Evolutionary conservation across 441 rosid genomes (phyloP), one percentile per base, ranked within the genome.

Genomic region (Adansonia grandidieri): DNA sequence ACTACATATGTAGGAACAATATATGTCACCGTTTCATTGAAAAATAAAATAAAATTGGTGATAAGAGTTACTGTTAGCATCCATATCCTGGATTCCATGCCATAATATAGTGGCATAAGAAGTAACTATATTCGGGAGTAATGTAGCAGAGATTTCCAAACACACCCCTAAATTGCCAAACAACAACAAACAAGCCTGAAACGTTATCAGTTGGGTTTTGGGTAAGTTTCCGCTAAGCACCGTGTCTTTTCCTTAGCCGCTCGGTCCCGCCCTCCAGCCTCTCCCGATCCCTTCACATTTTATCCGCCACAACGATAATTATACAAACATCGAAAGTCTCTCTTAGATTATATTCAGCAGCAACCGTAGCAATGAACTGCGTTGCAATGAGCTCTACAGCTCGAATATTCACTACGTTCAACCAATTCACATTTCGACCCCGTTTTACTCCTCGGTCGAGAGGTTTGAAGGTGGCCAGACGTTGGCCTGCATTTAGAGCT

Each of bases 361-460:
- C 47, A 17, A 42, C 60, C 28, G 28, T 24, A 24, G 74, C 76
- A 47, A 89, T 89, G 96, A 86, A 60, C 70, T 75, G 89, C 86
- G 81, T 88, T 81, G 75, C 92, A 32, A 80, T 86, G 78, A 85
- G 78, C 86, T 83, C 87, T 61, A 32, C 87, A 14, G 84, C 93
- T 87, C 89, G 88, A 77, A 58, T 74, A 69, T 80, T 85, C 77
- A 63, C 79, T 15, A 73, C 56, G 57, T 77, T 66, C 75, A 79
- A 42, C 61, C 84, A 42, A 57, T 64, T 51, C 24, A 67, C 78
- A 3, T 9, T 8, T 70, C 85, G 69, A 40, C 81, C 37, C 24
- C 80, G 28, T 73, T 51, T 84, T 69, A 14, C 70, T 10, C 71
- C 58, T 37, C 80, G 60, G 47, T 77, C 63, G 10, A 79, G 84